Conservation (phyloP, 805 yeast species). For the Wickerhamiella siamensis region DNA sequence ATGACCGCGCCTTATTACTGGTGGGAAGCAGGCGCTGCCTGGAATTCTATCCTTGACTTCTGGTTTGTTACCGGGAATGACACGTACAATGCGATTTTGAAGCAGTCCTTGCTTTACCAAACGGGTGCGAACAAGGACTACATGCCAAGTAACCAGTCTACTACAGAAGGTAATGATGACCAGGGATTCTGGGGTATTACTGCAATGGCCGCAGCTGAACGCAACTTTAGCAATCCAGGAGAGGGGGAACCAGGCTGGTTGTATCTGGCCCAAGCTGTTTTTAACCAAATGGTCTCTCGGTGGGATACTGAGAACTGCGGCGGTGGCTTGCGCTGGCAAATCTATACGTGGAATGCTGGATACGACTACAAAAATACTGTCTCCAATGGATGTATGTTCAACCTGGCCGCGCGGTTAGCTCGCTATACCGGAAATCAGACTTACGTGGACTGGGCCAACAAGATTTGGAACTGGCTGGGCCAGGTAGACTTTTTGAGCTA, state of each 20-base stretch:
- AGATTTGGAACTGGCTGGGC: constrained; percentile 63
- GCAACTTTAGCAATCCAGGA: constrained; percentile 64
- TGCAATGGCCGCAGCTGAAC: constrained; percentile 71
- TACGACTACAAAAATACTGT: constrained; percentile 79
- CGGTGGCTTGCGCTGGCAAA: constrained; percentile 90
- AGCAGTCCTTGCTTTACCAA: constrained; percentile 51
- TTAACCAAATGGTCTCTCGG: constrained; percentile 65
- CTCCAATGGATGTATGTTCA: constrained; percentile 72
- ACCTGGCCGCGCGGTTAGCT: constrained; percentile 69
- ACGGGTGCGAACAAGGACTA: constrained; percentile 51
- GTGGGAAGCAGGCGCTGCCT: constrained; percentile 87
- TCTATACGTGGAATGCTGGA: constrained; percentile 77
- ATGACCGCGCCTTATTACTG: constrained; percentile 66
- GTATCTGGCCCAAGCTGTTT: constrained; percentile 67
- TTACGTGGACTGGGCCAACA: constrained; percentile 59
- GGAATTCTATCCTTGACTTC: constrained; percentile 56
- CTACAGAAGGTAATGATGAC: constrained; percentile 86
- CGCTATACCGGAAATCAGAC: constrained; percentile 59
- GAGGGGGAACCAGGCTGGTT: constrained; percentile 53
- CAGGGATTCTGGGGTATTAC: constrained; percentile 90
- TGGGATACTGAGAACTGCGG: constrained; percentile 55
- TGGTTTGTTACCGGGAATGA: constrained; percentile 55
- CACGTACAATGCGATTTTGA: constrained; percentile 42
- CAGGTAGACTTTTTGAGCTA: constrained; percentile 31
- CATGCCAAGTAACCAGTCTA: constrained; percentile 66